Base-by-base conservation (phyloP, 495 filamentous ascomycete genomes). In the Tuber calosporum region DNA sequence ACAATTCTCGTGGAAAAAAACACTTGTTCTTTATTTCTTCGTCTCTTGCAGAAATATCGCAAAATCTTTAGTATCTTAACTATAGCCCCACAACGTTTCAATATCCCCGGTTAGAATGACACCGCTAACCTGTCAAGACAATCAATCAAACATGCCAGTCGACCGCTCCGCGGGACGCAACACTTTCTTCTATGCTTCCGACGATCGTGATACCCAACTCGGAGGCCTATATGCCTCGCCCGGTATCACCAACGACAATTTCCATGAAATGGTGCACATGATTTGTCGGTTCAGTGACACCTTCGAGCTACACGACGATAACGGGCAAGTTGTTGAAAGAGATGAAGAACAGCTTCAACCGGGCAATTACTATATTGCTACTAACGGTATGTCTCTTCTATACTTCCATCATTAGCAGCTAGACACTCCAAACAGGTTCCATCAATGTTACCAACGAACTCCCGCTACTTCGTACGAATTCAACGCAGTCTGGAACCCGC, bases 241-340 rank as follows among this genome's bases (percentile, higher is more conserved):
- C 43, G 79, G 79, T 76, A 48, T 84, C 68, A 83, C 82, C 43
- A n/a, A n/a, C n/a, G n/a, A n/a, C n/a, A n/a, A n/a, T n/a, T n/a
- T n/a, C n/a, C n/a, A n/a, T n/a, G n/a, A 79, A 84, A 82, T 83
- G 79, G 45, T 83, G 41, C 73, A 81, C 40, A 82, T 81, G 68
- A 13, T 82, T 58, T 73, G 80, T 40, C 41, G 81, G 36, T 75
- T 77, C 72, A 72, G 73, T 45, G 73, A 41, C 17, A 72, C 70
- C 39, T 79, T 72, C 75, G 74, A 68, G 68, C 66, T 81, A 71
- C 68, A 42, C 70, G 72, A 79, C 72, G 72, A 77, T 76, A 75
- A 69, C 73, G 74, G 70, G 69, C 77, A 67, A 36, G 1, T 7
- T 9, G 41, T 42, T 42, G 41, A 42, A 42, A 42, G 41, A 9